These are phyloP conservation scores for Fusarium lyarnte DNA, from an alignment of 2,329 filamentous ascomycete species.

Conservation along the genomic window DNA sequence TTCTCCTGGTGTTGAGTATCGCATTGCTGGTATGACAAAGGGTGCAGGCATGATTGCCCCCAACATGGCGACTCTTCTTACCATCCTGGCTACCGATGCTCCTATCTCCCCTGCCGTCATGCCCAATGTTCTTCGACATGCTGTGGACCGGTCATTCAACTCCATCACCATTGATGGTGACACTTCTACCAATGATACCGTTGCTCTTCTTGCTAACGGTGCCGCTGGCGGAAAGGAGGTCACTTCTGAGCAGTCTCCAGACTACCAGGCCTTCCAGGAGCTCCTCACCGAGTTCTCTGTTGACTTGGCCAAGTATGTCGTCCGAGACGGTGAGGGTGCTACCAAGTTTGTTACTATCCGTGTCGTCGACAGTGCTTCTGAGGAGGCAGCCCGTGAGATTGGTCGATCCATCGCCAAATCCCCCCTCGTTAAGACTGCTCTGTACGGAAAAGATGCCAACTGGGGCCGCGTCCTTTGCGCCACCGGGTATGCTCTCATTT, in stretches of 20 bases:
- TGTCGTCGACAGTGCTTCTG: constrained; percentile 76
- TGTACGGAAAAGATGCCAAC: constrained; percentile 97
- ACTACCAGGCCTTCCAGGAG: constrained; percentile 75
- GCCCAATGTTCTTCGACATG: constrained; percentile 74
- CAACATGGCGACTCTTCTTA: constrained; percentile 96
- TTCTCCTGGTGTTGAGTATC: constrained; percentile 78
- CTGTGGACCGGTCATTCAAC: constrained; percentile 90
- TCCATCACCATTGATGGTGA: constrained; percentile 97
- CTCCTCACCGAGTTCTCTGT: constrained; percentile 81
- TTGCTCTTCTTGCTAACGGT: constrained; percentile 94
- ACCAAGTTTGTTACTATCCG: constrained; percentile 98
- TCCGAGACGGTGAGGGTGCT: constrained; percentile 95
- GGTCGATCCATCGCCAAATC: constrained; percentile 90
- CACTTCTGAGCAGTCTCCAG: constrained; percentile 60
- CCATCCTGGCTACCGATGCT: constrained; percentile 91
- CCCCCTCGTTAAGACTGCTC: constrained; percentile 93
- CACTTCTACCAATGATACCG: constrained; percentile 96
- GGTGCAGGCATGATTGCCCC: constrained; percentile 99
- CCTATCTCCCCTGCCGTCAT: constrained; percentile 77
- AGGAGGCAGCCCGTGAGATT: constrained; percentile 78
- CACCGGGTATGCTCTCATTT: constrained; percentile 80
- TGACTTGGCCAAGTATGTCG: constrained; percentile 89
- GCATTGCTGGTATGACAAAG: constrained; percentile 94
- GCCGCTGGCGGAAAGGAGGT: constrained; percentile 80
- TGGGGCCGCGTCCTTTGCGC: constrained; percentile 98